These are phyloP conservation scores for Dendrocalamus sinicus DNA, from an alignment of 176 grass and related monocot genomes.

Conservation along the genomic window DNA sequence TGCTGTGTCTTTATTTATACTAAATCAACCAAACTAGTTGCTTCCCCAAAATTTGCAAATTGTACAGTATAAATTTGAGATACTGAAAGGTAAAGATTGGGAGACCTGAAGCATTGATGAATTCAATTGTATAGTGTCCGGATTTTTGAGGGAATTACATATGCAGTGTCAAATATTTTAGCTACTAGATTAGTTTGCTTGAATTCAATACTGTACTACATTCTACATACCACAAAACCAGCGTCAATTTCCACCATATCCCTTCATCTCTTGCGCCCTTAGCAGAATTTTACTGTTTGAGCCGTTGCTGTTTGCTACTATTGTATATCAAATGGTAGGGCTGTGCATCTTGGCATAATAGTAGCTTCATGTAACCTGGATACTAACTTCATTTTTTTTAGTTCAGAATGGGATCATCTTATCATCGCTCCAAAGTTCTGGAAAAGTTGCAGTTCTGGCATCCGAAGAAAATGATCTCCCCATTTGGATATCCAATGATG, in stretches of 20 bases:
- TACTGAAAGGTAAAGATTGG: not conserved
- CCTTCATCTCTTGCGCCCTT: not conserved
- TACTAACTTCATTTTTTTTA: not conserved
- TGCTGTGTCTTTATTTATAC: not conserved
- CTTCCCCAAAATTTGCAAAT: not conserved
- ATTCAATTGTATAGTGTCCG: not conserved
- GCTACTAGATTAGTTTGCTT: constrained; percentile 3
- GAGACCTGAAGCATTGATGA: not conserved
- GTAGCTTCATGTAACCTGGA: not conserved
- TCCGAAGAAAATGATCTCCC: constrained; percentile 89
- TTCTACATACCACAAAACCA: not conserved
- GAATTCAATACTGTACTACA: not conserved
- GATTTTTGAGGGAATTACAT: not conserved
- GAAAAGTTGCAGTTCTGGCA: not conserved
- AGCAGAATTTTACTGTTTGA: not conserved
- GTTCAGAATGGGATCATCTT: constrained; percentile 92
- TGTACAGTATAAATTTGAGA: not conserved
- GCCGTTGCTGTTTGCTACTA: constrained; percentile 19
- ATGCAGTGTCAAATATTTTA: not conserved
- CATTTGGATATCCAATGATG: constrained; percentile 57
- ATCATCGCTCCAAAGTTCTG: constrained; percentile 68
- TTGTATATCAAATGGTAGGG: not conserved
- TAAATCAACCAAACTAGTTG: not conserved
- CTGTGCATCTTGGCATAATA: not conserved
- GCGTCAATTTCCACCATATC: not conserved